These are phyloP conservation scores for Phytophthora pluvialis DNA, from an alignment of 352 stramenopile genomes.

Conservation along the genomic window DNA sequence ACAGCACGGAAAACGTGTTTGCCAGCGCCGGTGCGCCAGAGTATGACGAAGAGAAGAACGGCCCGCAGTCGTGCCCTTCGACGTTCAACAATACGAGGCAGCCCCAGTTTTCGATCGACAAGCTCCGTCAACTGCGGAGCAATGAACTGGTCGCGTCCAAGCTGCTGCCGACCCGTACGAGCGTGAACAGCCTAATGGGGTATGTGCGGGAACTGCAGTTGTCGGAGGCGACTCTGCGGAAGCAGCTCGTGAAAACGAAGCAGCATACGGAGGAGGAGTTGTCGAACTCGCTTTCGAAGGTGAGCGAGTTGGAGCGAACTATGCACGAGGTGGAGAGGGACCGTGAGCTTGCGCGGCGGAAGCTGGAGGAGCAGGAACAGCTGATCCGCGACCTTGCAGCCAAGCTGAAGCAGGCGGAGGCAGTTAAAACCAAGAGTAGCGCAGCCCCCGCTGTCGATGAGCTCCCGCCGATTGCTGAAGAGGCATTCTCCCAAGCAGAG, in stretches of 20 bases:
- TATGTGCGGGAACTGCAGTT: constrained; percentile 79
- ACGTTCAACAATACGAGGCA: constrained; percentile 40
- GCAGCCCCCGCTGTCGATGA: constrained; percentile 19
- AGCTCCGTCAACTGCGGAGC: constrained; percentile 33
- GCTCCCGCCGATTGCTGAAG: constrained; percentile 36
- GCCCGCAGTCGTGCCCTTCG: constrained; percentile 51
- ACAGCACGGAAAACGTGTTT: constrained; percentile 46
- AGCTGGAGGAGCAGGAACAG: constrained; percentile 50
- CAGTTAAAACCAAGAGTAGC: constrained; percentile 19
- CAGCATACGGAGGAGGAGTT: constrained; percentile 64
- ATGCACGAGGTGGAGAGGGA: constrained; percentile 51
- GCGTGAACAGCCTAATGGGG: constrained; percentile 73
- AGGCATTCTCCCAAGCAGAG: constrained; percentile 15
- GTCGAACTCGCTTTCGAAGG: constrained; percentile 45
- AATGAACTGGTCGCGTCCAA: constrained; percentile 60
- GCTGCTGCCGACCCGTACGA: constrained; percentile 61
- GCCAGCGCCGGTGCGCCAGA: constrained; percentile 16
- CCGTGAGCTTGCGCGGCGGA: constrained; percentile 36
- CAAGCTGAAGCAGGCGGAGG: constrained; percentile 42
- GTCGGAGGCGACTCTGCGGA: constrained; percentile 66
- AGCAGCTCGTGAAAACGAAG: constrained; percentile 61
- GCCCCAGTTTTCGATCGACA: constrained; percentile 39
- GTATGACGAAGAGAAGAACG: constrained; percentile 46
- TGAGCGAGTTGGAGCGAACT: constrained; percentile 52
- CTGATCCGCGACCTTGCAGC: constrained; percentile 47